Base-by-base conservation (phyloP, 2,329 filamentous ascomycete species). In the Purpureocillium takamizusanense region DNA sequence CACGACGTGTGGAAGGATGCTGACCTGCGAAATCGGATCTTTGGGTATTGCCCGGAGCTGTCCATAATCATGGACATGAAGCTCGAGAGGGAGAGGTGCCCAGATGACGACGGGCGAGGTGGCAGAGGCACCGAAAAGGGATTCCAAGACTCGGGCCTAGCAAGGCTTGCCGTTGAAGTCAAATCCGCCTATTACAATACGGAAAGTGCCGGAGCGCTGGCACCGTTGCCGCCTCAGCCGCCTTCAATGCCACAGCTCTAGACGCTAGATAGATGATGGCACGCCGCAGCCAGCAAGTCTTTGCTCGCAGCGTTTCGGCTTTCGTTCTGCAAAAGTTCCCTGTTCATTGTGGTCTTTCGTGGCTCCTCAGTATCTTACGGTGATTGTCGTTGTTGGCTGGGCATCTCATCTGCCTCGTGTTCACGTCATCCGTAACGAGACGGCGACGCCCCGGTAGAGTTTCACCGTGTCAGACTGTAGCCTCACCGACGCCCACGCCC, bases 61-160 rank as follows among this genome's bases (percentile, higher is more conserved):
- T 66, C 61, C 45, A 59, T 76, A 50, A 69, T 74, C 41, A 64
- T 76, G 61, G 65, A 70, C 31, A 76, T 77, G 73, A 74, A 73
- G 52, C 54, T 74, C 10, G 67, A 72, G 54, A 52, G 62, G 32
- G 63, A 72, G 52, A 56, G 67, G 14, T 73, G 70, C 47, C 48
- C 48, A 2, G 47, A 48, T n/a, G 46, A 49, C 14, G 35, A 45
- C 30, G 29, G 36, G 15, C 31, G 25, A 8, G 44, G 40, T 12
- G 28, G 36, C 10, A 37, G 40, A 25, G 21, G 21, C 21, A 25
- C 21, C 5, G 21, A 25, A 5, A 10, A 5, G 21, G 10, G 36
- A 23, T 8, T 18, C 39, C 7, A 29, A 13, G 27, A 25, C 14
- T 32, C 23, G 12, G 16, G 18, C 12, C 2, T 17, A n/a, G 10